Base-by-base conservation (phyloP, 2,329 filamentous ascomycete species). In the Sclerotinia trifoliorum region DNA sequence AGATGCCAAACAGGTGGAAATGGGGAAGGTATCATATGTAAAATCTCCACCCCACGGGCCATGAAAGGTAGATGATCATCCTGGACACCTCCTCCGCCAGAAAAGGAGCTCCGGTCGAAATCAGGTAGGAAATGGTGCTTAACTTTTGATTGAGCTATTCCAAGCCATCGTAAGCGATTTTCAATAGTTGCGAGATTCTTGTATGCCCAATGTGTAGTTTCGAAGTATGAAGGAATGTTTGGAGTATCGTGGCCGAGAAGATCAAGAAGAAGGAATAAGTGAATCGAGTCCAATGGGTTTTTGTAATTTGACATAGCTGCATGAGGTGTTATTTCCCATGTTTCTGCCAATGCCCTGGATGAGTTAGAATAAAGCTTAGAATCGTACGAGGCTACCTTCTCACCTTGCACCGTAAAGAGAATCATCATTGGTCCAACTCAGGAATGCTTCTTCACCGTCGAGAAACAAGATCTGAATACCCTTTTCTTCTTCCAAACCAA, bases 41-140 rank as follows among this genome's bases (percentile, higher is more conserved):
- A 79, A 21, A 98, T 84, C 39, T 96, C 90, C 0, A 98, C 94
- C 1, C 95, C 95, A 48, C 92, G 86, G 48, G 82, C 82, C 84
- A 98, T 88, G 75, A 99, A 99, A 0, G 95, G 95, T 6, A 97
- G 79, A 78, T 99, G 95, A 76, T 99, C 95, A 77, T 99, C 95
- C 71, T 88, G 84, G 13, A 97, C 86, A 19, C 82, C 79, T 13
- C 79, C 87, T 57, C 78, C 83, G 66, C 76, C 77, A 54, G 71
- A 71, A 79, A 74, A 91, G 84, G 46, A 80, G 78, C 61, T 81
- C 76, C 1, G 78, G 71, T 83, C 80, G 1, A 80, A 77, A 54
- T 96, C 90, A 8, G 84, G 80, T 5, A 97, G 81, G 77, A 96
- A 97, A n/a, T 73, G 71, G 0, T 85, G 76, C 69, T 80, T 78